phyloP scores from a whole-genome alignment of 2,329 filamentous ascomycete species.

The Ophiostoma piceae region DNA sequence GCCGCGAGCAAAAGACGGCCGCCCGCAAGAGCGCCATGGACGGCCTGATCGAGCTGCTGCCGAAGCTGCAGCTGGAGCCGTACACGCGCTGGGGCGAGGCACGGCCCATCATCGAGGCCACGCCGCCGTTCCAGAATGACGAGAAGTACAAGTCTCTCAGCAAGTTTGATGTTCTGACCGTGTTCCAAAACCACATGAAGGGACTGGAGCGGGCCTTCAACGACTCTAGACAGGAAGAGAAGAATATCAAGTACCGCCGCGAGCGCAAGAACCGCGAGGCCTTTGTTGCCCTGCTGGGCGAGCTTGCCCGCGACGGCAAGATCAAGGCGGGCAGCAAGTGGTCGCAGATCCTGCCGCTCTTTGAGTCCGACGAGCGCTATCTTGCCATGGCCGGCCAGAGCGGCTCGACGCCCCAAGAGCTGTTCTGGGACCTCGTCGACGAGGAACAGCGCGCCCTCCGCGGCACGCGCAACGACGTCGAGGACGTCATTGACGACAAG shows the following conservation, averaged over 20 bases:
- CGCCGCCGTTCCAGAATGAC: conserved; percentile 61
- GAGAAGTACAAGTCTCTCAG: conserved; percentile 80
- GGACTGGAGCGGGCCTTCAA: conserved; percentile 86
- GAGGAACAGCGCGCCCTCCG: conserved; percentile 87
- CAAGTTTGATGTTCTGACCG: conserved; percentile 83
- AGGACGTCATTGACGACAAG: conserved; percentile 87
- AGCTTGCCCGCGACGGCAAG: conserved; percentile 68
- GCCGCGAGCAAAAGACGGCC: conserved; percentile 68
- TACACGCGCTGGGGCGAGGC: conserved; percentile 95
- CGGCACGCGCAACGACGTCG: conserved; percentile 71
- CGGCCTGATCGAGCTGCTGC: conserved; percentile 71
- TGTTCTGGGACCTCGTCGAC: conserved; percentile 95
- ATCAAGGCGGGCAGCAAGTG: conserved; percentile 90
- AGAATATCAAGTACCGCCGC: conserved; percentile 70
- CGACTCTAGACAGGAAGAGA: conserved; percentile 81
- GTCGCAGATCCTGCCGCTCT: conserved; percentile 68
- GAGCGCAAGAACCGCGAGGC: conserved; percentile 83
- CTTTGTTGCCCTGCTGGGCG: conserved; percentile 68
- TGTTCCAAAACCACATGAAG: conserved; percentile 94
- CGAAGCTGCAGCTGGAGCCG: conserved; percentile 76
- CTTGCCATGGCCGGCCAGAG: conserved; percentile 73
- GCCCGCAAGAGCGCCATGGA: conserved; percentile 77
- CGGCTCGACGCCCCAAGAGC: conserved; percentile 79
- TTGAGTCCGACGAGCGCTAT: conserved; percentile 80
- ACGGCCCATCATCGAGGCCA: conserved; percentile 72